A percentile compares a stretch with the other conserved stretches of the same genome.
Evolutionary conservation across 306 rosid species (phyloP).

Genomic region (Herpetospermum pedunculosum): DNA sequence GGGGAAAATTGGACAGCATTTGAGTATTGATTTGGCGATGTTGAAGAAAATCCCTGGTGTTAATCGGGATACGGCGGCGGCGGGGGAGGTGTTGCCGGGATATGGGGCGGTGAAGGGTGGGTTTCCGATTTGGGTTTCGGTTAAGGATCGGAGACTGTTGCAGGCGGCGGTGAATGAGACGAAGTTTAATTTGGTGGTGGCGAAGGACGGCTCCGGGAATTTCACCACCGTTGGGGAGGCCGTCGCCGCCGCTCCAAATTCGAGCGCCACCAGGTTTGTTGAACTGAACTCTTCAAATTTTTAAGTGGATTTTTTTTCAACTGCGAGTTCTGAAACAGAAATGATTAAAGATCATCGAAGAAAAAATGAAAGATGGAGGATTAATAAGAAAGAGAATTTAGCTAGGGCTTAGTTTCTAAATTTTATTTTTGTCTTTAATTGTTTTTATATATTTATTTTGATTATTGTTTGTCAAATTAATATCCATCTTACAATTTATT

Average conservation of each 20-base stretch:
- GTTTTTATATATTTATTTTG: too few species aligned
- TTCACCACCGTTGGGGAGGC: constrained; percentile 58
- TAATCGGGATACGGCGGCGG: neutral
- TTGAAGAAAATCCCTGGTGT: constrained; percentile 47
- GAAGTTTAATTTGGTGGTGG: constrained; percentile 48
- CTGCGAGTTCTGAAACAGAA: too few species aligned
- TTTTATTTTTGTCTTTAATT: too few species aligned
- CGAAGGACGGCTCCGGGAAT: constrained; percentile 76
- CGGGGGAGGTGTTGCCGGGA: constrained; percentile 30
- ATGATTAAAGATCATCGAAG: too few species aligned
- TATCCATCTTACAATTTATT: too few species aligned
- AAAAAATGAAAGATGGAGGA: too few species aligned
- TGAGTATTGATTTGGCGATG: constrained; percentile 64
- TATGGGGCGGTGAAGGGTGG: constrained; percentile 38
- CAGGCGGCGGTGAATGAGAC: constrained; percentile 32
- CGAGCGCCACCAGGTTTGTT: constrained; percentile 54
- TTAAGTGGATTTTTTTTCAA: too few species aligned
- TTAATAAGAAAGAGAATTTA: too few species aligned
- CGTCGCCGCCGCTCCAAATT: constrained; percentile 66
- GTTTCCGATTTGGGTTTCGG: constrained; percentile 52
- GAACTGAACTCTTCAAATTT: neutral
- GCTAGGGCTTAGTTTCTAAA: too few species aligned
- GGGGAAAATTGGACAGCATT: constrained; percentile 27
- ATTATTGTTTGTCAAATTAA: too few species aligned
- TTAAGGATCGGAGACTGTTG: constrained; percentile 40